These are phyloP conservation scores for Annulohypoxylon truncatum DNA, from an alignment of 2,329 filamentous ascomycete genomes.

Conservation along the genomic window DNA sequence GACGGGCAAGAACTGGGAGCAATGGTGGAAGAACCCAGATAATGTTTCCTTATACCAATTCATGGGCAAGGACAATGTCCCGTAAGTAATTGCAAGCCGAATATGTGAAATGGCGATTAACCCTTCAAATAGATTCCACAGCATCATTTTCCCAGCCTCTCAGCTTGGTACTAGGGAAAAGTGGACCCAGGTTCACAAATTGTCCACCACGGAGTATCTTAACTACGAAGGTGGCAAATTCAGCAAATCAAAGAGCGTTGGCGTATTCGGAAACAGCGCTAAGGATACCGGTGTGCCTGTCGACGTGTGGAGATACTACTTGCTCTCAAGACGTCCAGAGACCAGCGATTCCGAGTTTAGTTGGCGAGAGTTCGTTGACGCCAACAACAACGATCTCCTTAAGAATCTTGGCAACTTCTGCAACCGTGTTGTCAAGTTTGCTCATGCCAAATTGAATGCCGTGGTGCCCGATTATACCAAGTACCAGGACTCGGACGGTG, in stretches of 20 bases:
- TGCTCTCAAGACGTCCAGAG: constrained; percentile 87
- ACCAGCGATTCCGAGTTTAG: constrained; percentile 89
- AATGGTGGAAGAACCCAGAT: constrained; percentile 93
- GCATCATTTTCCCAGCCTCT: constrained; percentile 89
- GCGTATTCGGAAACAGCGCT: constrained; percentile 91
- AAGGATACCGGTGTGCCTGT: constrained; percentile 85
- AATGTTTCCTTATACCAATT: constrained; percentile 93
- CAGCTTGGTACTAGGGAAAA: constrained; percentile 85
- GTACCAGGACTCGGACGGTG: constrained; percentile 52
- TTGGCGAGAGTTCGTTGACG: constrained; percentile 83
- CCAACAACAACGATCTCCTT: constrained; percentile 90
- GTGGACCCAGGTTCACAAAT: constrained; percentile 90
- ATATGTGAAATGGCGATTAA: not conserved
- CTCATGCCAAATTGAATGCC: constrained; percentile 72
- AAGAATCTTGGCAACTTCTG: constrained; percentile 75
- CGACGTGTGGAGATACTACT: constrained; percentile 94
- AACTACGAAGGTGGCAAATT: constrained; percentile 94
- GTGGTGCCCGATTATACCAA: constrained; percentile 65
- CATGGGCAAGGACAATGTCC: constrained; percentile 89
- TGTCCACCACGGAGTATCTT: constrained; percentile 90
- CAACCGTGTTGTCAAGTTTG: constrained; percentile 66
- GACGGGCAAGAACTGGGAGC: constrained; percentile 78
- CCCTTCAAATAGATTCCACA: constrained; percentile 70
- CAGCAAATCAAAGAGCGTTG: constrained; percentile 88
- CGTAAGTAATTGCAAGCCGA: constrained; percentile 37